phyloP scores from a whole-genome alignment of 1,139 yeast species.

The Saccharomyces hybrid region DNA sequence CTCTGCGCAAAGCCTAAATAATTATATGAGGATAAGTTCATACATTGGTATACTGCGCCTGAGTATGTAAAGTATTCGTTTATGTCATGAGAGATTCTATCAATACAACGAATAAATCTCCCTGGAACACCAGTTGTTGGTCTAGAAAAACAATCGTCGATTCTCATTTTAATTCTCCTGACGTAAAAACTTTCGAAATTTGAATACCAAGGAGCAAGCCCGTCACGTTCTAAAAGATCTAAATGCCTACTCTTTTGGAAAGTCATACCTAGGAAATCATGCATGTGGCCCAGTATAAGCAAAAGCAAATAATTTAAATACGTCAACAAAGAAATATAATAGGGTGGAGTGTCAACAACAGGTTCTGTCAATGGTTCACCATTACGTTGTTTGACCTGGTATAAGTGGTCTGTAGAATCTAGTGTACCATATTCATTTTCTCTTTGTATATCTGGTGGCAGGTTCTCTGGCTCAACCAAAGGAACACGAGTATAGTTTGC shows the following conservation, averaged over 20 bases:
- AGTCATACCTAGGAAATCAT: constrained; percentile 77
- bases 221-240: constrained; percentile 70
- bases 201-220: constrained; percentile 93
- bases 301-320: constrained; percentile 76
- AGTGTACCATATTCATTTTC: constrained; percentile 60
- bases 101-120: constrained; percentile 72
- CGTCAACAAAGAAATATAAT: constrained; percentile 68
- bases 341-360: constrained; percentile 76
- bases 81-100: constrained; percentile 59
- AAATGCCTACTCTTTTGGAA: constrained; percentile 59
- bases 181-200: constrained; percentile 91
- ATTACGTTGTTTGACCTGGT: constrained; percentile 42
- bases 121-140: constrained; percentile 98
- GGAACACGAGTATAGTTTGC: constrained; percentile 25
- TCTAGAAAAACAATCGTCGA: constrained; percentile 91
- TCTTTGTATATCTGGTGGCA: constrained; percentile 45
- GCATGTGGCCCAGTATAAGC: constrained; percentile 79
- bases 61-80: constrained; percentile 55
- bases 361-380: constrained; percentile 53
- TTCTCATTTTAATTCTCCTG: constrained; percentile 80
- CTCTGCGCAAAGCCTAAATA: constrained; percentile 96
- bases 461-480: constrained; percentile 29
- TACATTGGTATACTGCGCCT: constrained; percentile 68
- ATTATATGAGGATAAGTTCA: constrained; percentile 84
- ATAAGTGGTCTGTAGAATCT: constrained; percentile 50